phyloP scores from a whole-genome alignment of 192 early-diverging fungal genomes.

The Coemansia sp. region DNA sequence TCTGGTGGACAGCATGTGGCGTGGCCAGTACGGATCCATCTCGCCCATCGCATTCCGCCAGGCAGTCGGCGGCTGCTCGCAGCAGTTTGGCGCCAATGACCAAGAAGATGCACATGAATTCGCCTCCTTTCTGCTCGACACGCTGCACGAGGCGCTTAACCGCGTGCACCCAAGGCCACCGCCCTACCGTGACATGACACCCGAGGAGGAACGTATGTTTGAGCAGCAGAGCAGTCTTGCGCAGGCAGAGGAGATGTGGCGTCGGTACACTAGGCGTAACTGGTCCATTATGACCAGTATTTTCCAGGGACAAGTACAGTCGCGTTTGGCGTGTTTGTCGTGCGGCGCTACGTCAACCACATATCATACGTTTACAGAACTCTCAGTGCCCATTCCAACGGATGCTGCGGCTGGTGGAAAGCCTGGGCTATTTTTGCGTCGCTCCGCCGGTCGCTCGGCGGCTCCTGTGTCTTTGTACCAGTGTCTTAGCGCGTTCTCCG shows the following conservation, averaged over 20 bases:
- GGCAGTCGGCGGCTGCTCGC: slow-evolving; percentile 69
- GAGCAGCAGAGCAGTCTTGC: slow-evolving; percentile 64
- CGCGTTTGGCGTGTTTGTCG: slow-evolving; percentile 38
- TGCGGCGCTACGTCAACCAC: slow-evolving; percentile 57
- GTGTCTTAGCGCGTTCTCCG: slow-evolving; percentile 83
- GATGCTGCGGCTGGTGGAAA: not conserved
- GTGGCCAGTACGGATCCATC: slow-evolving; percentile 68
- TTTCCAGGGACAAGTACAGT: slow-evolving; percentile 74
- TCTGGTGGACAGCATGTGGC: slow-evolving; percentile 82
- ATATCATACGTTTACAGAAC: slow-evolving; percentile 88
- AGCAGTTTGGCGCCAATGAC: slow-evolving; percentile 82
- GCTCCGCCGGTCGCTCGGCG: slow-evolving; percentile 5
- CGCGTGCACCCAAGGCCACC: slow-evolving; percentile 50
- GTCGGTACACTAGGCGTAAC: slow-evolving; percentile 68
- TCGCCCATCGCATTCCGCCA: slow-evolving; percentile 78
- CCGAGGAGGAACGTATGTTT: slow-evolving; percentile 57
- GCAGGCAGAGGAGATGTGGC: slow-evolving; percentile 69
- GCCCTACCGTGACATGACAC: slow-evolving; percentile 42
- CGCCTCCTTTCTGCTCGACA: slow-evolving; percentile 83
- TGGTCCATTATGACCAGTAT: slow-evolving; percentile 81
- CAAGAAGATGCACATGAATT: slow-evolving; percentile 99
- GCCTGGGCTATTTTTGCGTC: slow-evolving; percentile 17
- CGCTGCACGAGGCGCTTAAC: slow-evolving; percentile 92
- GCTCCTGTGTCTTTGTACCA: slow-evolving; percentile 59
- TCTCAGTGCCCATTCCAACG: slow-evolving; percentile 84